A percentile compares a stretch with the other conserved stretches of the same genome.
Evolutionary conservation across 208 protist species (phyloP).

Genomic region (Leishmania arabica): DNA sequence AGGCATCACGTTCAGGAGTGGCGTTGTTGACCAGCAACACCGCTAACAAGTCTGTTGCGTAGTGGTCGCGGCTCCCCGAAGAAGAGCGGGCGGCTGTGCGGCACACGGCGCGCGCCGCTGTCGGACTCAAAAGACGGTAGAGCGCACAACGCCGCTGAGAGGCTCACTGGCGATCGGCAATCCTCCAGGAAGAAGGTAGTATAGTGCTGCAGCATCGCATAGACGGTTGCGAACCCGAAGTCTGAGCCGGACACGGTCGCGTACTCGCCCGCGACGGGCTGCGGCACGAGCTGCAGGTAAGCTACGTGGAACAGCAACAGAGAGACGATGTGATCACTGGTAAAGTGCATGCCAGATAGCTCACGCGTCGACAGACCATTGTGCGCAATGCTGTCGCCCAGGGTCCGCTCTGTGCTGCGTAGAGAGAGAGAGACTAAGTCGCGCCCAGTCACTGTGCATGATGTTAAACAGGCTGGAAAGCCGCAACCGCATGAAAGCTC

Average conservation of each 20-base stretch:
- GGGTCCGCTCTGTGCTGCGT: slow-evolving; percentile 49
- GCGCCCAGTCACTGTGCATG: slow-evolving; percentile 46
- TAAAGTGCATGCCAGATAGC: slow-evolving; percentile 14
- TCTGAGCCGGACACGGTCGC: background rate
- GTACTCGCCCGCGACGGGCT: background rate
- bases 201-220: slow-evolving; percentile 10
- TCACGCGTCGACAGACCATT: background rate
- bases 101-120: background rate
- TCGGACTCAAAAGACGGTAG: slow-evolving; percentile 5
- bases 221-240: slow-evolving; percentile 6
- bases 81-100: slow-evolving; percentile 24
- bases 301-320: slow-evolving; percentile 17
- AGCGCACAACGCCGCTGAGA: slow-evolving; percentile 27
- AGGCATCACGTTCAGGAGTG: slow-evolving; percentile 3
- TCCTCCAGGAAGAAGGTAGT: slow-evolving; percentile 13
- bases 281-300: slow-evolving; percentile 8
- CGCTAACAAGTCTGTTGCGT: slow-evolving; percentile 23
- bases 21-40: slow-evolving; percentile 20
- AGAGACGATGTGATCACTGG: slow-evolving; percentile 21
- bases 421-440: slow-evolving; percentile 35
- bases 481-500: slow-evolving; percentile 45
- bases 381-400: slow-evolving; percentile 33
- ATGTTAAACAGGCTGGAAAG: slow-evolving; percentile 48
- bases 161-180: slow-evolving; percentile 5
- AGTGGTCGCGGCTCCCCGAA: slow-evolving; percentile 20